These are phyloP conservation scores for Calonectria pteridis DNA, from an alignment of 2,329 filamentous ascomycete species.

Conservation along the genomic window DNA sequence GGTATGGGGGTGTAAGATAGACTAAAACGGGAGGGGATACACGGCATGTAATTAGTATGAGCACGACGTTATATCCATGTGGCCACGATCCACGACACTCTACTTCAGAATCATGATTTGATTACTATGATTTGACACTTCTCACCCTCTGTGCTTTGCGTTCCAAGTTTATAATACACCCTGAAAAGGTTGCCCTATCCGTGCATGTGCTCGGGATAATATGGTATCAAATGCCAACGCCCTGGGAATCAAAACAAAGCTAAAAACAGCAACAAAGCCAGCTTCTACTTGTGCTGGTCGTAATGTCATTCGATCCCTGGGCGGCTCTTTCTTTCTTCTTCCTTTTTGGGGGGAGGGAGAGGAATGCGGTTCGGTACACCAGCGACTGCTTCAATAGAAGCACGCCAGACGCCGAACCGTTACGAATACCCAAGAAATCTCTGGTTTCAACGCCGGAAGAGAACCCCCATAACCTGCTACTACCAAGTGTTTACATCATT, in stretches of 20 bases:
- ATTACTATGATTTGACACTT: constrained; percentile 15
- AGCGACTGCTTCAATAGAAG: background rate
- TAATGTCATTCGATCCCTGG: background rate
- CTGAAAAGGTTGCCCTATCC: background rate
- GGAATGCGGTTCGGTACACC: background rate
- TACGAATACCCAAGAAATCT: constrained; percentile 20
- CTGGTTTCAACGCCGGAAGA: constrained; percentile 33
- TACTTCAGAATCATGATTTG: constrained; percentile 42
- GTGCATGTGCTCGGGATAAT: background rate
- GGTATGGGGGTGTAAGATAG: constrained; percentile 40
- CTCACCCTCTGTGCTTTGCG: background rate
- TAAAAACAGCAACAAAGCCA: background rate
- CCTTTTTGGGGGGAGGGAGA: background rate
- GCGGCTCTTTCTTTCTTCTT: background rate
- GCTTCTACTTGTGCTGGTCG: background rate
- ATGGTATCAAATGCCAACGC: background rate
- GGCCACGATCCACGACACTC: constrained; percentile 40
- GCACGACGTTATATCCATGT: constrained; percentile 37
- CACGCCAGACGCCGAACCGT: constrained; percentile 7
- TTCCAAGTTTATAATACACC: background rate
- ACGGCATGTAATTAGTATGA: constrained; percentile 41
- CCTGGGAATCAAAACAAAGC: background rate
- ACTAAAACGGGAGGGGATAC: constrained; percentile 31
- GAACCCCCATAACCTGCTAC: background rate
- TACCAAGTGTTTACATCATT: constrained; percentile 32